Evolutionary conservation across 192 early-diverging fungal genomes (phyloP), one percentile per base, ranked within the genome.

Genomic region (Mortierella antarctica): DNA sequence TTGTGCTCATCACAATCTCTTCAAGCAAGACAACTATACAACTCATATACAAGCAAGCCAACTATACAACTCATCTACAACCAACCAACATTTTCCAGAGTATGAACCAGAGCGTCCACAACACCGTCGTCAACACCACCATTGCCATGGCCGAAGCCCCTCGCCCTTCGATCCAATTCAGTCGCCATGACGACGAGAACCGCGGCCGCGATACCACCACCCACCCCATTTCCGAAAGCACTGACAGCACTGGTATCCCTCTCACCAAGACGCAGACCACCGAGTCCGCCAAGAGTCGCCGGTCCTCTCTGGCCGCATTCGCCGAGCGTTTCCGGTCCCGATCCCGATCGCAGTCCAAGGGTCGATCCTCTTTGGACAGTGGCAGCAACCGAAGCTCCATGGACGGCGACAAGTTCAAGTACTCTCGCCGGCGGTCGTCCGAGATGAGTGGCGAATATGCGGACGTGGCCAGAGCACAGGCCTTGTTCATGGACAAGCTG

Each of bases 281-380:
- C 20, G 62, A 64, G 17, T 73, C 71, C 11, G 12, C 71, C 42
- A 73, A 66, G 49, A 65, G 71, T 20, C 71, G 63, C 46, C 71
- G 71, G 20, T 58, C 55, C 31, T 58, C 63, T 18, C 54, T 73
- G 4, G 18, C 53, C 15, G 71, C 62, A 46, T 66, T 73, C 51
- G 71, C 63, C 1, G 62, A 73, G 2, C 71, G 71, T 47, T 57
- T 73, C 39, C 71, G 71, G 17, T 73, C 71, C 20, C 71, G 71
- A 13, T 73, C 71, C 8, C 70, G 66, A 18, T 71, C 69, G 13
- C 69, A 51, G 18, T 55, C 53, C 18, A 55, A 55, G 8, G 53
- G 53, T 18, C 53, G n/a, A 21, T 10, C 40, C 31, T 31, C 31
- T 31, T 2, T 31, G 31, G 31, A 31, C 31, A 31, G 31, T 31